Evolutionary conservation across 495 filamentous ascomycete genomes (phyloP).

Genomic region (Aspergillus conjunctus): DNA sequence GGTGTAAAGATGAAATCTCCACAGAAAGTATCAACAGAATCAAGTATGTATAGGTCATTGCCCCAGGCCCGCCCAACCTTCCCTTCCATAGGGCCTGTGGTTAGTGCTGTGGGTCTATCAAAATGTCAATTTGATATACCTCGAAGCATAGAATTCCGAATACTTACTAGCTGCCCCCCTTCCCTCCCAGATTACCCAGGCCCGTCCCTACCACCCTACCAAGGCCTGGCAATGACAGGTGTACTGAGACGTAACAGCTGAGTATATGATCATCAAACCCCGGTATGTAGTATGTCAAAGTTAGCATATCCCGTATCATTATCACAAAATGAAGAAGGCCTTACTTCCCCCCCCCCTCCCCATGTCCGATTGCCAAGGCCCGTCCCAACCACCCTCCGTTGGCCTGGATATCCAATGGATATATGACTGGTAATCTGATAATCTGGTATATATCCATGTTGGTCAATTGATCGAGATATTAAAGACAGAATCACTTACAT

Average conservation of each 20-base stretch:
- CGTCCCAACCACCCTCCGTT: constrained; percentile 21
- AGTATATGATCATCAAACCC: not conserved
- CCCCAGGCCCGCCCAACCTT: too few relatives aligned
- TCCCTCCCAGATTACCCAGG: constrained; percentile 21
- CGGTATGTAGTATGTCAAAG: not conserved
- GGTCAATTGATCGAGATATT: too few relatives aligned
- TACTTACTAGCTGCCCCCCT: not conserved
- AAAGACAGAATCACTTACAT: too few relatives aligned
- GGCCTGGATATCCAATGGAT: not conserved
- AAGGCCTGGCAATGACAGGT: not conserved
- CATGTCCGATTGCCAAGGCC: constrained; percentile 21
- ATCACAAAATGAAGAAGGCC: not conserved
- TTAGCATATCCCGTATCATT: not conserved
- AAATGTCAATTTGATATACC: too few relatives aligned
- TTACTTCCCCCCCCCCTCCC: not conserved
- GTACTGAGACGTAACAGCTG: not conserved
- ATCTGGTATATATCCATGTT: too few relatives aligned
- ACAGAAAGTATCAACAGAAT: too few relatives aligned
- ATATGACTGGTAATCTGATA: too few relatives aligned
- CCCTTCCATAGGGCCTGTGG: too few relatives aligned
- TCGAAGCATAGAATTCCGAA: not conserved
- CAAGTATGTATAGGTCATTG: too few relatives aligned
- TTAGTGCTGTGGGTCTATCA: too few relatives aligned
- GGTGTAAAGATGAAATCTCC: too few relatives aligned
- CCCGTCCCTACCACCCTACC: constrained; percentile 12